These are phyloP conservation scores for Saccharomycopsis malanga DNA, from an alignment of 805 yeast genomes.

Conservation along the genomic window DNA sequence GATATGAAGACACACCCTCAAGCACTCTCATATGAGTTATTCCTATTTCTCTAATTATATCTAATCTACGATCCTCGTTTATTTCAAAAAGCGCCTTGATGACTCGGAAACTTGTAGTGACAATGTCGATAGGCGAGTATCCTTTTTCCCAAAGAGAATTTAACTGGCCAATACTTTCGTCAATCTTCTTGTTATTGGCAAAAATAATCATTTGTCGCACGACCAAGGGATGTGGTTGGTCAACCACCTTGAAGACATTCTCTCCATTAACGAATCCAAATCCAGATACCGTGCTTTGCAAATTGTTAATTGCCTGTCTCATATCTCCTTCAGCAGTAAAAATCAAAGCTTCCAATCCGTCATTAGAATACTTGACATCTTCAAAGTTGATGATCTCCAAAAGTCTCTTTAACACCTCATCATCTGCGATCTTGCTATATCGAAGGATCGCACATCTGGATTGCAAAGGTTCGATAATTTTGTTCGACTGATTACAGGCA, in stretches of 20 bases:
- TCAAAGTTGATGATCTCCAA: constrained; percentile 65
- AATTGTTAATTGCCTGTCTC: constrained; percentile 94
- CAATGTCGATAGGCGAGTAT: constrained; percentile 87
- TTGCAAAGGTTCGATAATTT: constrained; percentile 94
- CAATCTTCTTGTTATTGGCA: constrained; percentile 43
- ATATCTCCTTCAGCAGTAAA: constrained; percentile 98
- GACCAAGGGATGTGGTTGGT: constrained; percentile 89
- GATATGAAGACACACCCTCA: constrained; percentile 85
- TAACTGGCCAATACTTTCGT: constrained; percentile 57
- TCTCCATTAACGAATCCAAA: constrained; percentile 86
- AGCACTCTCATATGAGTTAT: constrained; percentile 84
- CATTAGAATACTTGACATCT: constrained; percentile 70
- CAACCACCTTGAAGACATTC: constrained; percentile 92
- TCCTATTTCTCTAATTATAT: constrained; percentile 80
- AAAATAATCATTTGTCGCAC: constrained; percentile 62
- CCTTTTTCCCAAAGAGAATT: constrained; percentile 81
- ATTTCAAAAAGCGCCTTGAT: constrained; percentile 66
- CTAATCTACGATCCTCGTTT: constrained; percentile 62
- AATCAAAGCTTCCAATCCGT: constrained; percentile 86
- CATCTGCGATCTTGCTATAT: constrained; percentile 73
- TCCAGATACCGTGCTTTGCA: constrained; percentile 92
- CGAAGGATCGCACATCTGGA: constrained; percentile 93
- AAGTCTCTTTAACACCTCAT: constrained; percentile 72
- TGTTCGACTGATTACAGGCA: constrained; percentile 91
- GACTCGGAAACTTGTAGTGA: constrained; percentile 84